These are phyloP conservation scores for Podospora sp. DNA, from an alignment of 495 filamentous ascomycete genomes.

Conservation along the genomic window DNA sequence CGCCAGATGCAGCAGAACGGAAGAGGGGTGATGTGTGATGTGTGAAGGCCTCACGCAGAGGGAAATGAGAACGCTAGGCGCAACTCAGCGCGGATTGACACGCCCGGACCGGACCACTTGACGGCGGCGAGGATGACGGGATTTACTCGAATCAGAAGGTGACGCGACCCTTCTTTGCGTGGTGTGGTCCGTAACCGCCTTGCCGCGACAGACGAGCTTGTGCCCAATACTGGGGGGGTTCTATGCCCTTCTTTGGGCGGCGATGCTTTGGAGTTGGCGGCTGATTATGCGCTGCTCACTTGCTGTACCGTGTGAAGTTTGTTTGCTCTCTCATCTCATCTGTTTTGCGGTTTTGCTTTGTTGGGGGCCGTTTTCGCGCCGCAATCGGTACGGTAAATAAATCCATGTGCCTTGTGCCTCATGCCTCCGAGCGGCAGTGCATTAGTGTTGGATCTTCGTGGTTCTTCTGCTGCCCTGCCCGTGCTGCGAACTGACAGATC, in stretches of 20 bases:
- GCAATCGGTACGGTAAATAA: background rate
- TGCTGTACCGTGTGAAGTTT: background rate
- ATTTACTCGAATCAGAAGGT: background rate
- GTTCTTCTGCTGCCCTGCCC: background rate
- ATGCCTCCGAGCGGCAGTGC: slow-evolving; percentile 8
- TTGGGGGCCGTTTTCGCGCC: background rate
- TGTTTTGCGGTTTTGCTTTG: background rate
- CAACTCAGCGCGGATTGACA: slow-evolving; percentile 11
- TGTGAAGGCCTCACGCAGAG: background rate
- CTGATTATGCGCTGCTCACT: background rate
- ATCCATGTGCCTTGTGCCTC: background rate
- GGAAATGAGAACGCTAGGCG: slow-evolving; percentile 13
- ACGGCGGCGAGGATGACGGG: background rate
- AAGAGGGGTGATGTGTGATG: slow-evolving; percentile 10
- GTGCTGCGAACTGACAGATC: background rate
- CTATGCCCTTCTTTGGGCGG: background rate
- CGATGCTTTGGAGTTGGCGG: background rate
- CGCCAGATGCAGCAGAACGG: slow-evolving; percentile 12
- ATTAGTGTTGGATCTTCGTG: background rate
- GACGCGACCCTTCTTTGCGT: background rate
- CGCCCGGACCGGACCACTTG: background rate
- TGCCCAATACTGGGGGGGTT: background rate
- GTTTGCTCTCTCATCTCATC: background rate
- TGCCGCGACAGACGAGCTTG: background rate
- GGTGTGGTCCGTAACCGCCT: background rate